Conservation (phyloP, 768 basidiomycete species). For the Rickenella mellea region DNA sequence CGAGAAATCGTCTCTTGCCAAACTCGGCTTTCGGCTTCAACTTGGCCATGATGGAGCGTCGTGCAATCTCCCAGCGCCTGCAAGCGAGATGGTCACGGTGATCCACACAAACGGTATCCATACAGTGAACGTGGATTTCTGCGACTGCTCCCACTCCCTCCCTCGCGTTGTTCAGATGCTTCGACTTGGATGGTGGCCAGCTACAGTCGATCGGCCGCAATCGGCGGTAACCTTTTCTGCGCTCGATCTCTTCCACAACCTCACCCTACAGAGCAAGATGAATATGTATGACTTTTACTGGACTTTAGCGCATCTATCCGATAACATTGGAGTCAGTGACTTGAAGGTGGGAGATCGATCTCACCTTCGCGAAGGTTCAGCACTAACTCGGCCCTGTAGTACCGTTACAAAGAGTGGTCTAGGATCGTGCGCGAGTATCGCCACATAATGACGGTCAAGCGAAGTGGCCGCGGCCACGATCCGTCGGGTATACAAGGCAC, state of each 20-base stretch:
- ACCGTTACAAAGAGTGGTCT: constrained; percentile 5
- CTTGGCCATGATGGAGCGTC: background rate
- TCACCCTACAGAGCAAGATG: constrained; percentile 7
- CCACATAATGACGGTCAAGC: constrained; percentile 12
- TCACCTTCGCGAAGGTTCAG: background rate
- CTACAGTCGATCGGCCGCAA: constrained; percentile 6
- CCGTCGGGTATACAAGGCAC: constrained; percentile 8
- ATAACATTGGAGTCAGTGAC: constrained; percentile 1
- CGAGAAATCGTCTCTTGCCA: background rate
- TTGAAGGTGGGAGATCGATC: constrained; percentile 4
- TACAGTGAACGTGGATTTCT: constrained; percentile 5
- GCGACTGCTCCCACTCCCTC: constrained; percentile 4
- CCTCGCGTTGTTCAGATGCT: background rate
- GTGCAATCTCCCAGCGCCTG: background rate
- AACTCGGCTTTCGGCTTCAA: background rate
- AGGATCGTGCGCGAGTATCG: constrained; percentile 11
- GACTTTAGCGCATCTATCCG: constrained; percentile 5
- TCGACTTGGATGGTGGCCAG: constrained; percentile 10
- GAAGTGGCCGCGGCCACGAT: constrained; percentile 13
- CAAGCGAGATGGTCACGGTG: background rate
- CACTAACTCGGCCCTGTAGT: background rate
- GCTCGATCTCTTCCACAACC: constrained; percentile 6
- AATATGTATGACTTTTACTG: constrained; percentile 10
- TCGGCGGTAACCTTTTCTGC: constrained; percentile 10
- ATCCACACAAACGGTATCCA: constrained; percentile 11